phyloP scores from a whole-genome alignment of 352 stramenopile species.

The Phytophthora uliginosa region DNA sequence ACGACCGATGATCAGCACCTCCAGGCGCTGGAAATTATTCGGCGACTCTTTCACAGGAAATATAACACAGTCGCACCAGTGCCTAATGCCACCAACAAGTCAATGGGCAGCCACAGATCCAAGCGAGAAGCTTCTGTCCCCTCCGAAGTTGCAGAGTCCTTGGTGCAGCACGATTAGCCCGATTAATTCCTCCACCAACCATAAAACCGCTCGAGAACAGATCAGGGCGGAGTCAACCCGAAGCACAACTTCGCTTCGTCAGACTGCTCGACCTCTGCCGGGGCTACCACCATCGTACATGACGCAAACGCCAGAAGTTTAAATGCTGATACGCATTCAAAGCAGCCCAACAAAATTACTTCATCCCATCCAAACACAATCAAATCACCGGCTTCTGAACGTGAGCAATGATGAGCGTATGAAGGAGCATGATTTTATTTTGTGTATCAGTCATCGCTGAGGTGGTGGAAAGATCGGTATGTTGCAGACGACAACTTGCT shows the following conservation, averaged over 20 bases:
- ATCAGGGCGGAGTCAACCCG: conserved; percentile 2
- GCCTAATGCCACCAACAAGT: neutral
- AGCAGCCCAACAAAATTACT: too few species aligned
- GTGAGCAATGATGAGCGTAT: too few species aligned
- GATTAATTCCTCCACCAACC: conserved; percentile 14
- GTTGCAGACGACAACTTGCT: too few species aligned
- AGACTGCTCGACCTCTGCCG: neutral
- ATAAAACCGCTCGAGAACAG: conserved; percentile 15
- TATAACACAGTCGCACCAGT: conserved; percentile 15
- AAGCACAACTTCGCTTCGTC: neutral
- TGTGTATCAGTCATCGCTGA: too few species aligned
- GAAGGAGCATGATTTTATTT: too few species aligned
- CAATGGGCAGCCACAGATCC: conserved; percentile 1
- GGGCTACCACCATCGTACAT: conserved; percentile 6
- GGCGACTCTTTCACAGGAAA: conserved; percentile 23
- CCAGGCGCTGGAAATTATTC: conserved; percentile 26
- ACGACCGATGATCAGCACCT: conserved; percentile 9
- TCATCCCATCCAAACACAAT: too few species aligned
- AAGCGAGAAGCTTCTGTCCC: conserved; percentile 16
- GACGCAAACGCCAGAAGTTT: neutral
- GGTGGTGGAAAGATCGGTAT: too few species aligned
- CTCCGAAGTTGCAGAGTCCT: conserved; percentile 6
- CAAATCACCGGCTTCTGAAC: too few species aligned
- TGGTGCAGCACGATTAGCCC: conserved; percentile 10
- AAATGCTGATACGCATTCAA: neutral